These are phyloP conservation scores for Euphorbia tirucalli DNA, from an alignment of 345 rosid species.

Conservation along the genomic window DNA sequence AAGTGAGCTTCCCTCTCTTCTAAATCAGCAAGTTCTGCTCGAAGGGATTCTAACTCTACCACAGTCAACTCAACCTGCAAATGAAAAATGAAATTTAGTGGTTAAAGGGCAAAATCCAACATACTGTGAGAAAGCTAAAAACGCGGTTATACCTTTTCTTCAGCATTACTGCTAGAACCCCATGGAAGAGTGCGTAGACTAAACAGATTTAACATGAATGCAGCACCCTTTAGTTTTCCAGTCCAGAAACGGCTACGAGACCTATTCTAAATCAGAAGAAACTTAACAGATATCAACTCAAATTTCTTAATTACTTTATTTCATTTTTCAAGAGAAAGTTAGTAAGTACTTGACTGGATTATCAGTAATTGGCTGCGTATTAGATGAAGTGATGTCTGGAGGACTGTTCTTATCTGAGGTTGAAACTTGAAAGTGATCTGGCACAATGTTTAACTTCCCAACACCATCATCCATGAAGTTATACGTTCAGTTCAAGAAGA, in stretches of 20 bases:
- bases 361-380: slow-evolving; percentile 33
- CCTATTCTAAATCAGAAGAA: slow-evolving; percentile 58
- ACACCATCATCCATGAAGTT: slow-evolving; percentile 73
- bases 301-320: slow-evolving; percentile 1
- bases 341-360: slow-evolving; percentile 45
- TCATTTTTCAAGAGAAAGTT: background rate
- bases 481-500: slow-evolving; percentile 12
- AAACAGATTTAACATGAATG: slow-evolving; percentile 73
- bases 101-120: slow-evolving; percentile 18
- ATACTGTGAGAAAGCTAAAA: slow-evolving; percentile 11
- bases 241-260: slow-evolving; percentile 39
- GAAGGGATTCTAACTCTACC: slow-evolving; percentile 74
- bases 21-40: slow-evolving; percentile 67
- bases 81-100: background rate
- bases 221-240: slow-evolving; percentile 51
- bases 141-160: slow-evolving; percentile 60
- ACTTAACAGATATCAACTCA: slow-evolving; percentile 24
- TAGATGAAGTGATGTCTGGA: slow-evolving; percentile 41
- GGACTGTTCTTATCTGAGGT: slow-evolving; percentile 32
- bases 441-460: slow-evolving; percentile 59
- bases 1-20: slow-evolving; percentile 91
- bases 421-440: slow-evolving; percentile 68
- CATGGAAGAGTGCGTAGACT: slow-evolving; percentile 70
- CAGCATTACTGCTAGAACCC: slow-evolving; percentile 55
- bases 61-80: slow-evolving; percentile 69